A percentile compares a stretch with the other conserved stretches of the same genome.
Evolutionary conservation across 352 stramenopile species (phyloP).

Genomic region (Phytopythium montanum): DNA sequence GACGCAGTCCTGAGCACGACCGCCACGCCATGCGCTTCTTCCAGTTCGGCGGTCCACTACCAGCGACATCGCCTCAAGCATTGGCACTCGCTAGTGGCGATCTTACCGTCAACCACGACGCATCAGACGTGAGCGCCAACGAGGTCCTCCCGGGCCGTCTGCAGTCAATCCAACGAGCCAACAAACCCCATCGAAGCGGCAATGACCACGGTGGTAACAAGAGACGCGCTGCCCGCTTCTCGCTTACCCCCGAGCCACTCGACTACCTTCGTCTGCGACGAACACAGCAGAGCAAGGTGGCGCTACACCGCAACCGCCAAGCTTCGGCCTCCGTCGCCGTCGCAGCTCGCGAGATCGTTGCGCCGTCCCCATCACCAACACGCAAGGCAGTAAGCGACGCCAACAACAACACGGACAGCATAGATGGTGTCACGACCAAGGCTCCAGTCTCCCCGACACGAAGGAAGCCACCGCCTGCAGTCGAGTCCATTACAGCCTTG

Average conservation of each 20-base stretch:
- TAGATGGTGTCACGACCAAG: neutral
- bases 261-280: slow-evolving; percentile 64
- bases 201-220: neutral
- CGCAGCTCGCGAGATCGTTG: slow-evolving; percentile 47
- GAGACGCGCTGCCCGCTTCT: neutral
- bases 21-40: slow-evolving; percentile 6
- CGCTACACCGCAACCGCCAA: slow-evolving; percentile 42
- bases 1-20: neutral
- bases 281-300: slow-evolving; percentile 48
- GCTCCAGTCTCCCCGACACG: neutral
- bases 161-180: neutral
- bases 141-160: neutral
- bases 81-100: no score
- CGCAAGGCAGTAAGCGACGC: neutral
- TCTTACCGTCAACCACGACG: neutral
- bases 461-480: neutral
- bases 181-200: neutral
- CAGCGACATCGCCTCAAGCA: neutral
- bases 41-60: neutral
- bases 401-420: slow-evolving; percentile 1
- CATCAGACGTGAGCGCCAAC: neutral
- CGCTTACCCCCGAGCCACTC: slow-evolving; percentile 35
- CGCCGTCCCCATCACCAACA: slow-evolving; percentile 18
- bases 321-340: slow-evolving; percentile 24
- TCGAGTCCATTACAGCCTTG: neutral